Evolutionary conservation across 495 filamentous ascomycete species (phyloP), one percentile per base, ranked within the genome.

Genomic region (Bombardia bombarda): DNA sequence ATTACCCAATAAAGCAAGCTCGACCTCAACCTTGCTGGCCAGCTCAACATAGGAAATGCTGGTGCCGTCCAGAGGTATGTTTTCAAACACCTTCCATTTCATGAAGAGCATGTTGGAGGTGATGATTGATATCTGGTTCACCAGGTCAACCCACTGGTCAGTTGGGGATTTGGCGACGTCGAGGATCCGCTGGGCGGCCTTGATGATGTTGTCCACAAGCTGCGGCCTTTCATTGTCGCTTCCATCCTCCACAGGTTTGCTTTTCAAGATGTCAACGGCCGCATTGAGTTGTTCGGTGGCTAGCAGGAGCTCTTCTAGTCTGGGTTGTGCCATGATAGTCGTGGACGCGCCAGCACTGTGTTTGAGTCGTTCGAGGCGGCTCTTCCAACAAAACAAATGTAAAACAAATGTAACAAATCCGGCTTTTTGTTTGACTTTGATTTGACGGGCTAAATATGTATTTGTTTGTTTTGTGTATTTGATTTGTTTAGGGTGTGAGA

Each of bases 61-160:
- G 18, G 6, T 32, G 3, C 39, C 39, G 16, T 32, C 39, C 17
- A 8, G 16, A 5, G 39, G 39, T 10, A 42, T 42, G 26, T 14
- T 13, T 14, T 42, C 39, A 23, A 42, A 42, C 12, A 42, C 39
- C 17, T 18, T 18, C 39, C 39, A 42, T 10, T 42, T 19, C 17
- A 4, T 21, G 25, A 42, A 42, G 9, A 42, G 39, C 10, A 25
- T 25, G 10, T 20, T 42, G 26, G 37, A 7, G 31, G 31, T 13
- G 13, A 16, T 16, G 31, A 32, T 14, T 5, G 31, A 7, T 10
- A 26, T 5, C 5, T 5, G 10, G 5, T 10, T 10, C 5, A 10
- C 24, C 24, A 10, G 10, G 5, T 26, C 24, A 10, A 26, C 24
- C 24, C 24, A 26, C 24, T 26, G 24, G 5, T 26, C 24, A 10